These are phyloP conservation scores for Nemania sp. DNA, from an alignment of 2,329 filamentous ascomycete species.

Conservation along the genomic window DNA sequence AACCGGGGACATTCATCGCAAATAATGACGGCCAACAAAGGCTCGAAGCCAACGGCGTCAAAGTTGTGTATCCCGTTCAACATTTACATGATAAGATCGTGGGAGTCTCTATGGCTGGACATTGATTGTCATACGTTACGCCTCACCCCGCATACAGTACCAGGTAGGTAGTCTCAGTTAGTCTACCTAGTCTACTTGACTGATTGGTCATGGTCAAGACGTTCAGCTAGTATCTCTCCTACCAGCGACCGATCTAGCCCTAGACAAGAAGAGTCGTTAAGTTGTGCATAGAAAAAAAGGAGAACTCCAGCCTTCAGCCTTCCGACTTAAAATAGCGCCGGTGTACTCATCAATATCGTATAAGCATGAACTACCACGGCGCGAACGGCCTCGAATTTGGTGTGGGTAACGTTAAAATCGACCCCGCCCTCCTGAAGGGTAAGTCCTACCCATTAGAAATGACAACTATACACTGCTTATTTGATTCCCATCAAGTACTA, in stretches of 20 bases:
- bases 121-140: neutral
- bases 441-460: neutral
- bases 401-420: neutral
- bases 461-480: neutral
- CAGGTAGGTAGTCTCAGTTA: neutral
- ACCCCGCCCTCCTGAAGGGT: neutral
- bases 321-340: no score
- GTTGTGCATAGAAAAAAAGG: no score
- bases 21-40: constrained; percentile 38
- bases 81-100: neutral
- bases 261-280: no score
- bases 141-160: neutral
- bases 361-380: neutral
- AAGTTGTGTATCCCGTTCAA: constrained; percentile 9
- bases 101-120: constrained; percentile 1
- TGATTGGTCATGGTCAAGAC: no score
- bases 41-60: constrained; percentile 33
- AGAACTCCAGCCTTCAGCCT: no score
- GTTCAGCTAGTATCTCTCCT: no score
- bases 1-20: constrained; percentile 44
- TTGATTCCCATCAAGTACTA: neutral
- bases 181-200: no score
- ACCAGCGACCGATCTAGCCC: no score
- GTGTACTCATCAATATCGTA: no score
- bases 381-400: neutral